Conservation (phyloP, 306 rosid species). For the Prunus mongolica region DNA sequence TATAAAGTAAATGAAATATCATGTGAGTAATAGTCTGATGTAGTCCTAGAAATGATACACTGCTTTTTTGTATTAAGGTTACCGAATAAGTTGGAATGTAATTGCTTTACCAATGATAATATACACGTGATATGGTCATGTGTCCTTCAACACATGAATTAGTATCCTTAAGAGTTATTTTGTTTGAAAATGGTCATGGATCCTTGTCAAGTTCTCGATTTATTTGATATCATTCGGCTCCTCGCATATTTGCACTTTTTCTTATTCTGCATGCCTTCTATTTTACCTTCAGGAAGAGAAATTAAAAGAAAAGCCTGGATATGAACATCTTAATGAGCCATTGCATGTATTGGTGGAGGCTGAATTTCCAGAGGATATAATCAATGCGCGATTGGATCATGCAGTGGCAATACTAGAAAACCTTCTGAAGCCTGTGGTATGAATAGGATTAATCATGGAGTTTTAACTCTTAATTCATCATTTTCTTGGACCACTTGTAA, state of each 20-base stretch:
- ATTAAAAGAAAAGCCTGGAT: conserved; percentile 79
- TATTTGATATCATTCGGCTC: neutral
- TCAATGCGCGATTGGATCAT: conserved; percentile 76
- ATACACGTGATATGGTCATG: too few species aligned
- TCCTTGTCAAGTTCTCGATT: neutral
- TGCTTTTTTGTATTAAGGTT: too few species aligned
- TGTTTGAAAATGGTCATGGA: neutral
- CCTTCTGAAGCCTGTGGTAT: conserved; percentile 94
- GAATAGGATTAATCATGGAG: neutral
- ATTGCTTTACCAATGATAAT: too few species aligned
- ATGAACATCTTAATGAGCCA: conserved; percentile 89
- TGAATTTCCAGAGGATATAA: conserved; percentile 80
- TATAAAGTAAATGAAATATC: too few species aligned
- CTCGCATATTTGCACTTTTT: conserved; percentile 2
- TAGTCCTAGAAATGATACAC: too few species aligned
- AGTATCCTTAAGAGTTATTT: neutral
- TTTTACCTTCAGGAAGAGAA: conserved; percentile 67
- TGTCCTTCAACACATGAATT: too few species aligned
- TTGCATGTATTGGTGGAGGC: conserved; percentile 88
- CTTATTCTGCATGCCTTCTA: neutral
- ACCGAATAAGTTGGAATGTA: neutral
- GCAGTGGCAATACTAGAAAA: conserved; percentile 76
- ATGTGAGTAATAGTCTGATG: too few species aligned
- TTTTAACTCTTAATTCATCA: neutral
- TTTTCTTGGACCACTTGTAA: conserved; percentile 3